Evolutionary conservation across 2,329 filamentous ascomycete species (phyloP), one percentile per base, ranked within the genome.

Genomic region (Apiospora pterosperma): DNA sequence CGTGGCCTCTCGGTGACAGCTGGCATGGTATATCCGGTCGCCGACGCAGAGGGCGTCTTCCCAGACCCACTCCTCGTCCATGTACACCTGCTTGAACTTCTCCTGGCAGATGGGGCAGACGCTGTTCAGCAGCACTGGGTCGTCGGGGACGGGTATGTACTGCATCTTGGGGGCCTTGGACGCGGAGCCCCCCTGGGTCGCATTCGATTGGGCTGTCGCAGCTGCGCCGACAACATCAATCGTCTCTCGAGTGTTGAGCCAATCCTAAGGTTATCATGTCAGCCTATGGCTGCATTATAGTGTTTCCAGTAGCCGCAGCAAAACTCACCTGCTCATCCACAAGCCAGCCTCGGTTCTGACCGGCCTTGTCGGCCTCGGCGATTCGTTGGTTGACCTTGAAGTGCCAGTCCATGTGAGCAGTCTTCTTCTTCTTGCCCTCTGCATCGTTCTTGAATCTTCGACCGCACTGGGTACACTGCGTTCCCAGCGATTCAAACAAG

Each of bases 31-130:
- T 19, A 96, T 90, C 67, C 92, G 88, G 64, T 85, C 88, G 39
- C 91, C 92, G 36, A 96, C 87, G 68, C 90, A 86, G 61, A 92
- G 84, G 0, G 95, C 92, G 76, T 99, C 95, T 76, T 93, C 90
- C 92, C 96, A 98, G 44, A 99, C 95, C 86, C 94, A 98, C 73
- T 99, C 95, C 77, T 96, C 93, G 71, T 96, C 93, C 7, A 95
- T 89, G 91, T 93, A 98, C 69, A 91, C 91, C 69, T 92, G 93
- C 79, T 96, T 91, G 72, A 99, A 98, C 69, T 91, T 91, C 75
- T 99, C 96, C 76, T 97, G 94, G 76, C 96, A 98, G 70, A 99
- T 97, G 2, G 93, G 93, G 73, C 96, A 99, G 1, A 91, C 85
- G 19, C 88, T 90, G 74, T 93, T 94, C 65, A 90, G 87, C 31